Evolutionary conservation across 805 yeast genomes (phyloP).

Genomic region (Clavispora phyllophila): DNA sequence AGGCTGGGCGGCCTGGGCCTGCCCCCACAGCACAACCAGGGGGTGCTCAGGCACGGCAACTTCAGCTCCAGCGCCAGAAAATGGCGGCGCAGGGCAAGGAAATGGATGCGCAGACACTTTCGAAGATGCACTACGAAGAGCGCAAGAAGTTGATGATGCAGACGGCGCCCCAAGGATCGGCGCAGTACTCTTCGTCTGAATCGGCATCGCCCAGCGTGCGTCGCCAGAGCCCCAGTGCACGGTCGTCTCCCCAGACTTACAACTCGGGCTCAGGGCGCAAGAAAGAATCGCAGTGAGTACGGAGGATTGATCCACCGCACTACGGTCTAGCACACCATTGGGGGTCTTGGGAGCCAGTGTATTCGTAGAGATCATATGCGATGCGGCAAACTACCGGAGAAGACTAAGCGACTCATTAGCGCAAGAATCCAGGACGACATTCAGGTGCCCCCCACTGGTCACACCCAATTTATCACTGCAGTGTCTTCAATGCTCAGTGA

Average conservation of each 20-base stretch:
- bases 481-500: no score
- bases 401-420: no score
- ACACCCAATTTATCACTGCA: no score
- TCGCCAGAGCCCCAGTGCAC: not conserved
- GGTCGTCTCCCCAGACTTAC: not conserved
- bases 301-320: not conserved
- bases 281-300: not conserved
- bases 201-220: not conserved
- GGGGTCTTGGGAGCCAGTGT: no score
- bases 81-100: constrained; percentile 11
- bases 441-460: no score
- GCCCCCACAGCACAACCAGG: constrained; percentile 6
- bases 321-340: no score
- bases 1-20: not conserved
- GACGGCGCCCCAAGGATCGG: not conserved
- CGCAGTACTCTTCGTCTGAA: not conserved
- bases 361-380: no score
- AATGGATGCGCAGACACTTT: constrained; percentile 20
- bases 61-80: constrained; percentile 7
- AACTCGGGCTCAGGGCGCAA: not conserved
- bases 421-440: no score
- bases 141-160: constrained; percentile 32
- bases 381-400: no score
- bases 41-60: constrained; percentile 12
- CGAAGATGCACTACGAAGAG: constrained; percentile 33